Conservation (phyloP, 768 basidiomycete species). For the Phallus indusiatus region DNA sequence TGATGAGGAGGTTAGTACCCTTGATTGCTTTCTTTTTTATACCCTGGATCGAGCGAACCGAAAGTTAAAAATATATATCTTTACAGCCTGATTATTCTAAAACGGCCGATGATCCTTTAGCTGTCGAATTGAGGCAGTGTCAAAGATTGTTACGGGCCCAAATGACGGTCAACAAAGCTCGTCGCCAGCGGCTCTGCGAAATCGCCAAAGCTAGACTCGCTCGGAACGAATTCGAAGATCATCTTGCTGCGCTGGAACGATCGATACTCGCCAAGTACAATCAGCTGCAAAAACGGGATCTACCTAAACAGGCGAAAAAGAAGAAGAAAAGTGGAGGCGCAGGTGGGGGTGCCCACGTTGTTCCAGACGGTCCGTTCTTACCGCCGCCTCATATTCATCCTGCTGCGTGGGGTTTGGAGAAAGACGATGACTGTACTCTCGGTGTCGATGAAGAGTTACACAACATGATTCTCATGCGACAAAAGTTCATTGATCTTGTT, state of each 20-base stretch:
- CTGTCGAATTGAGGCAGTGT: slow-evolving; percentile 79
- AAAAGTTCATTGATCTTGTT: slow-evolving; percentile 70
- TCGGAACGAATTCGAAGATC: slow-evolving; percentile 83
- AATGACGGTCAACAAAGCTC: slow-evolving; percentile 72
- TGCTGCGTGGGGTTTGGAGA: slow-evolving; percentile 59
- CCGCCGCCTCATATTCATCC: slow-evolving; percentile 47
- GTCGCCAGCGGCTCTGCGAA: slow-evolving; percentile 59
- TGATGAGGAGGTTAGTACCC: slow-evolving; percentile 52
- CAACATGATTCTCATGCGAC: slow-evolving; percentile 64
- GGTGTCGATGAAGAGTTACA: slow-evolving; percentile 58
- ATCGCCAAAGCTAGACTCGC: slow-evolving; percentile 83
- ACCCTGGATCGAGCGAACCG: not conserved
- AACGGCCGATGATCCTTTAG: slow-evolving; percentile 75
- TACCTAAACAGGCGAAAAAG: slow-evolving; percentile 50
- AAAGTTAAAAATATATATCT: slow-evolving; percentile 27
- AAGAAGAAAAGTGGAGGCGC: slow-evolving; percentile 42
- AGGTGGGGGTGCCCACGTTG: slow-evolving; percentile 20
- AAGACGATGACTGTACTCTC: slow-evolving; percentile 56
- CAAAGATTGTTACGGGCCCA: slow-evolving; percentile 75
- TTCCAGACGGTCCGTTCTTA: slow-evolving; percentile 23
- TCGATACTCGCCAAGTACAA: slow-evolving; percentile 65
- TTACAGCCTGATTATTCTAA: slow-evolving; percentile 6
- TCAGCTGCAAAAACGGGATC: slow-evolving; percentile 58
- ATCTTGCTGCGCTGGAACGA: slow-evolving; percentile 80
- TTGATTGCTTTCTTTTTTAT: slow-evolving; percentile 10